These are phyloP conservation scores for Mucor irregularis DNA, from an alignment of 371 early-diverging fungal species.

Conservation along the genomic window DNA sequence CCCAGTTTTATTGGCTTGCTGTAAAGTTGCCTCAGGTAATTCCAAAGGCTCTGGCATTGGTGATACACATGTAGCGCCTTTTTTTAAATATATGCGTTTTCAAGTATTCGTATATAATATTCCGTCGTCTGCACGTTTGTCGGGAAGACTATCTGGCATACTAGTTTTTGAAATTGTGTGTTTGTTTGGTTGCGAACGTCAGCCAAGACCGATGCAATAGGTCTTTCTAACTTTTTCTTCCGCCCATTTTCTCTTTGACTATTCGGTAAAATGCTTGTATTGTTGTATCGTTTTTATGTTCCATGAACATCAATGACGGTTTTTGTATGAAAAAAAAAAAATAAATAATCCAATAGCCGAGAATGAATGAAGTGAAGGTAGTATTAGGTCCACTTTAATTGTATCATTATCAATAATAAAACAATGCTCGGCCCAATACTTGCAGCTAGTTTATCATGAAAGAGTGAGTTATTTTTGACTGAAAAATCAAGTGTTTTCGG, in stretches of 20 bases:
- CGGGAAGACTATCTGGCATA: conserved; percentile 7
- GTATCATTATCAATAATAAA: not conserved
- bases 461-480: too few species aligned
- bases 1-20: conserved; percentile 1
- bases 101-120: conserved; percentile 5
- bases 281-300: conserved; percentile 17
- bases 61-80: conserved; percentile 1
- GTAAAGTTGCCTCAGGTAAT: conserved; percentile 11
- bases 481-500: too few species aligned
- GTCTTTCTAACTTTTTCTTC: conserved; percentile 2
- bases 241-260: conserved; percentile 12
- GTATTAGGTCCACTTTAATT: not conserved
- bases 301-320: conserved; percentile 15
- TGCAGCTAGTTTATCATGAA: too few species aligned
- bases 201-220: not conserved
- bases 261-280: conserved; percentile 18
- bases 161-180: conserved; percentile 6
- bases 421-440: not conserved
- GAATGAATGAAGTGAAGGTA: not conserved
- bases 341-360: conserved; percentile 14
- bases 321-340: conserved; percentile 12
- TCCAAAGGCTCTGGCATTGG: conserved; percentile 9
- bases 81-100: conserved; percentile 6
- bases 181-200: conserved; percentile 5
- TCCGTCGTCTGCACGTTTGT: conserved; percentile 6